Base-by-base conservation (phyloP, 2,329 filamentous ascomycete genomes). In the Pseudogymnoascus sp. region DNA sequence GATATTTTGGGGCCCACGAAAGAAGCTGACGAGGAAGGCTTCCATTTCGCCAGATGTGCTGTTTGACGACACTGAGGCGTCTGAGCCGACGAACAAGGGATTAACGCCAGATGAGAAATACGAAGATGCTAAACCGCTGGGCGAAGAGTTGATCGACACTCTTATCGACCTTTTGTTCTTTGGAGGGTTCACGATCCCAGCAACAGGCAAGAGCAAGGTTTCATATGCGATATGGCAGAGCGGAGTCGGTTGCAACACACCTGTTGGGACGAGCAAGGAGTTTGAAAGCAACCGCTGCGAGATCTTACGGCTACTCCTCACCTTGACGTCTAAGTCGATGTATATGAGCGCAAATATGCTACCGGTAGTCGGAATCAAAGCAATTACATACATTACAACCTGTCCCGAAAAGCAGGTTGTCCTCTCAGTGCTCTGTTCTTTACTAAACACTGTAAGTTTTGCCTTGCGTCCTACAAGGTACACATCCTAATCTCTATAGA, bases 191-290 rank as follows among this genome's bases (percentile, higher is more conserved):
- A 96, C 93, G 0, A 82, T 97, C 14, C 90, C 93, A 8, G 84
- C 81, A 62, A 83, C 89, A 41, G 81, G 85, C 12, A 81, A 86
- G 61, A 84, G 85, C 60, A 95, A 94, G 73, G 89, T 97, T 61
- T 89, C 88, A 6, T 96, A 94, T 75, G 88, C 91, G 60, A 97
- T 99, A 72, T 99, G 94, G 94, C 92, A 97, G 76, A 97, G 90
- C 71, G 94, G 94, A 57, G 93, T 99, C 30, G 94, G 94, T 12
- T 97, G 93, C 78, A 96, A 96, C 73, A 90, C 89, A 14, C 85
- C 92, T 4, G 86, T 95, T 67, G 87, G 87, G 8, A 93, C 92
- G 3, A 97, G 87, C 59, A 96, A 91, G 73, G 92, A 97, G 69
- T 88, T 90, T 62, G 94, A 99, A 76, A 95, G 83, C 76, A 97